Evolutionary conservation across 768 basidiomycete genomes (phyloP).

Genomic region (Gymnopilus dilepis): DNA sequence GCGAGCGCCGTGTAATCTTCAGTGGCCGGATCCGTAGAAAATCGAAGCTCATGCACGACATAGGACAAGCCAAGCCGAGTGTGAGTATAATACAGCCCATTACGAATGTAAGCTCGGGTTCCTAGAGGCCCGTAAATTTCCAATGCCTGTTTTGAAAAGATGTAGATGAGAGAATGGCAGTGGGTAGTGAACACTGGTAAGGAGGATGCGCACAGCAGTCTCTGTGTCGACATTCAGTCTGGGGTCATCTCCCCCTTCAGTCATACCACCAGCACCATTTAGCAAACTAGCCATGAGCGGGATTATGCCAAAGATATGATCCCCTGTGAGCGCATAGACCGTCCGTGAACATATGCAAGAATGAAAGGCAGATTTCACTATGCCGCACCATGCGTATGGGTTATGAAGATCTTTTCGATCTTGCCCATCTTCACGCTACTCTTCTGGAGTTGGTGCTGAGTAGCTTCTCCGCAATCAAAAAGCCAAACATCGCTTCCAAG

Average conservation of each 20-base stretch:
- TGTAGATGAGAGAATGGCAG: neutral
- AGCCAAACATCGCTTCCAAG: conserved; percentile 78
- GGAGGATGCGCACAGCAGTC: conserved; percentile 36
- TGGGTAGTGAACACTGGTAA: neutral
- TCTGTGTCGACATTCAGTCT: conserved; percentile 45
- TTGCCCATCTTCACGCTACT: conserved; percentile 78
- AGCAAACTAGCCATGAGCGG: conserved; percentile 71
- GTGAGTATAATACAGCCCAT: conserved; percentile 68
- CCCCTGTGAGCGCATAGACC: conserved; percentile 50
- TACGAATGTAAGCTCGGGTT: conserved; percentile 80
- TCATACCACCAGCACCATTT: conserved; percentile 76
- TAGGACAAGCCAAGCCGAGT: conserved; percentile 70
- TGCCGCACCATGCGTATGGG: conserved; percentile 81
- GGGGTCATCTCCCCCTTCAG: conserved; percentile 64
- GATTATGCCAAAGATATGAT: conserved; percentile 80
- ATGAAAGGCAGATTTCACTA: neutral
- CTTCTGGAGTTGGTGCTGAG: conserved; percentile 78
- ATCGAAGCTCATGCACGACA: conserved; percentile 83
- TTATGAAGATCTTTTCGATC: conserved; percentile 85
- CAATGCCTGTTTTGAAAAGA: conserved; percentile 50
- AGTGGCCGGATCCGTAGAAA: conserved; percentile 57
- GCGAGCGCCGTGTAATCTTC: conserved; percentile 56
- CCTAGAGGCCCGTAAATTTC: conserved; percentile 90
- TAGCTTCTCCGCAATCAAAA: conserved; percentile 87
- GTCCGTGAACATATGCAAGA: neutral